These are phyloP conservation scores for Prosopis cineraria DNA, from an alignment of 306 rosid genomes.

Conservation along the genomic window DNA sequence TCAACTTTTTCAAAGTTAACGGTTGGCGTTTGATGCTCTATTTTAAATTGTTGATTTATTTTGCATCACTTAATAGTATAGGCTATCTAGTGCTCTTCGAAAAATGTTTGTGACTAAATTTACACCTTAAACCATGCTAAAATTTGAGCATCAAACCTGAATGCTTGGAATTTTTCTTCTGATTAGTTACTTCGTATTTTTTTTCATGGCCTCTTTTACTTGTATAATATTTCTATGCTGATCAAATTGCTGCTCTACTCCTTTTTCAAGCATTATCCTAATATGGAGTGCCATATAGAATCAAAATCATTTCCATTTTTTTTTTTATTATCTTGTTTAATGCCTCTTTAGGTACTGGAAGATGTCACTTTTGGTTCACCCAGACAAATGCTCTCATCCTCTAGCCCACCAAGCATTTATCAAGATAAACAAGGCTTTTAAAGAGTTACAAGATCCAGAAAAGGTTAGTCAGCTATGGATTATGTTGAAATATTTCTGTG, in stretches of 20 bases:
- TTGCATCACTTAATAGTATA: no score
- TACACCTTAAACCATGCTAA: no score
- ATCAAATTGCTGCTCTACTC: background rate
- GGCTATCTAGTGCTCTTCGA: no score
- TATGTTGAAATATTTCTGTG: slow-evolving; percentile 25
- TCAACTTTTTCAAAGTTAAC: no score
- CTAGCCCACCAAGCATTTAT: slow-evolving; percentile 93
- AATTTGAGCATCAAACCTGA: background rate
- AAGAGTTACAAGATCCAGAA: slow-evolving; percentile 78
- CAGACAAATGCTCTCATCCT: slow-evolving; percentile 98
- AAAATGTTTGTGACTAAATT: no score
- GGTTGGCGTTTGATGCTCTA: no score
- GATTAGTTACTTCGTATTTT: background rate
- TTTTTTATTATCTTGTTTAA: slow-evolving; percentile 9
- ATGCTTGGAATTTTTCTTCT: background rate
- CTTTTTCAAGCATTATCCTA: background rate
- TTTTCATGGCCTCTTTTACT: background rate
- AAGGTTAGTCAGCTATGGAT: slow-evolving; percentile 54
- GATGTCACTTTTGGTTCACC: slow-evolving; percentile 93
- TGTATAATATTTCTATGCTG: background rate
- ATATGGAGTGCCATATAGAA: background rate
- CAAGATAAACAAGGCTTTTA: slow-evolving; percentile 86
- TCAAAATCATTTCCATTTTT: background rate
- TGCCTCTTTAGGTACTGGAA: slow-evolving; percentile 78
- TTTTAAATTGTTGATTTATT: no score